Conservation (phyloP, 257 asterid genomes). For the Echium plantagineum region DNA sequence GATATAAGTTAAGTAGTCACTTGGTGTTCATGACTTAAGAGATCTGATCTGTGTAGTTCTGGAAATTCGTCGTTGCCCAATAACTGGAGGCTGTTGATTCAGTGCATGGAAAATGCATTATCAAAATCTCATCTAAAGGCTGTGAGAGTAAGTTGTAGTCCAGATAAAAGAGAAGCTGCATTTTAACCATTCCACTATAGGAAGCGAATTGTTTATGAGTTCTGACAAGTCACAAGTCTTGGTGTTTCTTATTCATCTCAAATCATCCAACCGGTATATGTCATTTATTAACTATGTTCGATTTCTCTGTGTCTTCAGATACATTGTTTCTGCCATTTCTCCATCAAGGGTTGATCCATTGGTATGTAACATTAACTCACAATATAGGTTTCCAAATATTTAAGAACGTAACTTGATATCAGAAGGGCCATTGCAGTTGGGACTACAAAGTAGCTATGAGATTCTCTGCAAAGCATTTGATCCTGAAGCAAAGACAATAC, state of each 20-base stretch:
- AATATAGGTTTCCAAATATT: background rate
- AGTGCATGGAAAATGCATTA: background rate
- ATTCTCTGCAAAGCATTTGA: slow-evolving; percentile 62
- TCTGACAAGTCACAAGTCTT: background rate
- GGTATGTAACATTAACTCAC: slow-evolving; percentile 24
- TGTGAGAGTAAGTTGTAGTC: background rate
- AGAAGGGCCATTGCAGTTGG: slow-evolving; percentile 32
- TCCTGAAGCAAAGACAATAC: slow-evolving; percentile 39
- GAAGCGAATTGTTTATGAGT: background rate
- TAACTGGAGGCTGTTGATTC: background rate
- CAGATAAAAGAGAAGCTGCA: background rate
- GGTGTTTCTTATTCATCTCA: slow-evolving; percentile 4
- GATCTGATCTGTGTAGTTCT: background rate
- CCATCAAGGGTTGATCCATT: slow-evolving; percentile 61
- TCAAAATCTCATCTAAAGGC: background rate
- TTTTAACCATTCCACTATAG: background rate
- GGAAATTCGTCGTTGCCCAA: background rate
- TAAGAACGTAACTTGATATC: background rate
- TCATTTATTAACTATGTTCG: slow-evolving; percentile 2
- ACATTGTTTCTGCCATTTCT: slow-evolving; percentile 57
- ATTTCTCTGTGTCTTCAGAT: slow-evolving; percentile 37
- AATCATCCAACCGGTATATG: background rate
- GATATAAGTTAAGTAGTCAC: no score
- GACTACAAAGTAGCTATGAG: slow-evolving; percentile 54
- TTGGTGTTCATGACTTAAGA: background rate